These are phyloP conservation scores for Colletotrichum sp. DNA, from an alignment of 2,329 filamentous ascomycete species.

Conservation along the genomic window DNA sequence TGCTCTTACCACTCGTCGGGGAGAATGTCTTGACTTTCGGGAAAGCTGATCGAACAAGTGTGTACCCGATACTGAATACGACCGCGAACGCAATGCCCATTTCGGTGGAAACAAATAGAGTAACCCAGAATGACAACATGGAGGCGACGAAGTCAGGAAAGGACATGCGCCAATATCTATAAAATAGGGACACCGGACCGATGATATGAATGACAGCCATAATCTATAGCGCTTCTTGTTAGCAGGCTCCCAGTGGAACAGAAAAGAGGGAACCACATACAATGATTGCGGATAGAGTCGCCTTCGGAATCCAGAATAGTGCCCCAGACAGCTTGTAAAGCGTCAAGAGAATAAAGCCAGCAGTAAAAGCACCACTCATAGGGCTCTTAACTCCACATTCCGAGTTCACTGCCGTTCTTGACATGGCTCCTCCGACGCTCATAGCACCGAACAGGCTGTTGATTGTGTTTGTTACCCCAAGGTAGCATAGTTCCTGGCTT, in stretches of 20 bases:
- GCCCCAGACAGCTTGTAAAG: conserved; percentile 66
- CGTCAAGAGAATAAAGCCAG: conserved; percentile 64
- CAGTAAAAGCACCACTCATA: conserved; percentile 63
- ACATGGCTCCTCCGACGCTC: conserved; percentile 70
- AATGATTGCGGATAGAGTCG: conserved; percentile 69
- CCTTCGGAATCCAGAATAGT: conserved; percentile 72
- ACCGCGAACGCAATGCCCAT: conserved; percentile 64
- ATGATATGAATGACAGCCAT: conserved; percentile 69
- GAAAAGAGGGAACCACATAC: conserved; percentile 29
- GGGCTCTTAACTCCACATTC: conserved; percentile 67
- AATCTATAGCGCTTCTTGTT: conserved; percentile 41
- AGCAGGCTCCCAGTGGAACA: neutral
- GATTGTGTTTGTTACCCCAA: conserved; percentile 66
- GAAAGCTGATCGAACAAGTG: conserved; percentile 64
- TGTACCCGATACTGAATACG: conserved; percentile 68
- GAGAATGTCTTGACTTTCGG: conserved; percentile 40
- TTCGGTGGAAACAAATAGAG: conserved; percentile 65
- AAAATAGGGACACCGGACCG: conserved; percentile 62
- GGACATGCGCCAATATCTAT: conserved; percentile 68
- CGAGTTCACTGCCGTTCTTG: conserved; percentile 70
- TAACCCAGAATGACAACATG: conserved; percentile 69
- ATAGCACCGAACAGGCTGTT: conserved; percentile 70
- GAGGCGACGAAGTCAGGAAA: conserved; percentile 68
- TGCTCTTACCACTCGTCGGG: conserved; percentile 28
- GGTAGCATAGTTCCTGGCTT: conserved; percentile 69